phyloP scores from a whole-genome alignment of 805 yeast species.

The Dipodascus albidus region DNA sequence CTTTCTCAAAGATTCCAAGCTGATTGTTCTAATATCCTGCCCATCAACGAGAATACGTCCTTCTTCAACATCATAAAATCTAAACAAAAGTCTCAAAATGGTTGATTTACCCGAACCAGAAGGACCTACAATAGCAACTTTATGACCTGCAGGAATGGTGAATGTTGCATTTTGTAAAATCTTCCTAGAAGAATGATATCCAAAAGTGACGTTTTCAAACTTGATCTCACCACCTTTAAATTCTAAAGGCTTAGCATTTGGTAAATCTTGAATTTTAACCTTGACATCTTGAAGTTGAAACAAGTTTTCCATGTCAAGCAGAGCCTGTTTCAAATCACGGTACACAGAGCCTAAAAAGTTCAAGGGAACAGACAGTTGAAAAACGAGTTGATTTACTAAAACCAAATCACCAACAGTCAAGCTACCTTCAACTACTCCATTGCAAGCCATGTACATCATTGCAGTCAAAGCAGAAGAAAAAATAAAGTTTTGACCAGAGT shows the following conservation, averaged over 20 bases:
- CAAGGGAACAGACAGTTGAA: constrained; percentile 89
- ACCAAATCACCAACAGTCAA: constrained; percentile 93
- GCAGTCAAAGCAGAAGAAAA: constrained; percentile 83
- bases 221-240: constrained; percentile 64
- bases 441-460: constrained; percentile 97
- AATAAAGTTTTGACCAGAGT: constrained; percentile 68
- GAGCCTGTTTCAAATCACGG: constrained; percentile 84
- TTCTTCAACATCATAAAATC: constrained; percentile 74
- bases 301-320: constrained; percentile 91
- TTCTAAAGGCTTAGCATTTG: constrained; percentile 49
- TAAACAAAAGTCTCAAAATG: constrained; percentile 64
- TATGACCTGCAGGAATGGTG: constrained; percentile 79
- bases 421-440: constrained; percentile 75
- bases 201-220: constrained; percentile 88
- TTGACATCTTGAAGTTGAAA: constrained; percentile 74
- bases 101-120: constrained; percentile 96
- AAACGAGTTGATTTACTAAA: constrained; percentile 86
- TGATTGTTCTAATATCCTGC: constrained; percentile 68
- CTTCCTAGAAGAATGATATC: constrained; percentile 82
- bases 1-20: constrained; percentile 60
- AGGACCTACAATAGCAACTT: constrained; percentile 93
- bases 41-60: constrained; percentile 84
- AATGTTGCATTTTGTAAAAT: constrained; percentile 73
- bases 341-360: constrained; percentile 94
- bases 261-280: constrained; percentile 50